Conservation (phyloP, 495 filamentous ascomycete species). For the Coniosporium apollinis region DNA sequence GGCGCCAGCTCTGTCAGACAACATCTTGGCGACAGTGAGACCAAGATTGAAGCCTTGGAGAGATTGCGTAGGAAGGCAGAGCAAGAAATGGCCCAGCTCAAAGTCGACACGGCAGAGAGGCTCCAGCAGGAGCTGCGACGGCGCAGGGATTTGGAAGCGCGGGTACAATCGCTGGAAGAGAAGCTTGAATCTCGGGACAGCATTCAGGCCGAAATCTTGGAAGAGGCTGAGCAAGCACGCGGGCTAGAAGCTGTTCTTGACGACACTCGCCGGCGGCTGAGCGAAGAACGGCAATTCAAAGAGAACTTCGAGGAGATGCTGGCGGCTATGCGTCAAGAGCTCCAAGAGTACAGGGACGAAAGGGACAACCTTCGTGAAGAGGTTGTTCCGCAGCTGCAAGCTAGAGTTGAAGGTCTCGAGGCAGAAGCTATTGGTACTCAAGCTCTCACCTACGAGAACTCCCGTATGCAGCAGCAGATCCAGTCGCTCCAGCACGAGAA, state of each 20-base stretch:
- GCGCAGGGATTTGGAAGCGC: conserved; percentile 58
- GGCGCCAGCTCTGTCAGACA: conserved; percentile 74
- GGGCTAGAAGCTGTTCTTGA: conserved; percentile 71
- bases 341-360: conserved; percentile 70
- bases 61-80: conserved; percentile 67
- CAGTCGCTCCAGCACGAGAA: conserved; percentile 45
- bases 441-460: conserved; percentile 53
- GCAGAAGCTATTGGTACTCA: conserved; percentile 47
- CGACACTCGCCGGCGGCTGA: conserved; percentile 59
- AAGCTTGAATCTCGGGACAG: conserved; percentile 42
- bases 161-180: conserved; percentile 64
- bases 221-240: conserved; percentile 38
- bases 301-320: conserved; percentile 89
- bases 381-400: conserved; percentile 54
- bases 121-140: conserved; percentile 67
- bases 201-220: conserved; percentile 28
- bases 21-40: conserved; percentile 40
- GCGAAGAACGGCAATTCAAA: conserved; percentile 74
- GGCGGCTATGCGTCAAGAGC: conserved; percentile 62
- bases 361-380: conserved; percentile 83
- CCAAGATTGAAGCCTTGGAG: conserved; percentile 67
- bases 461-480: conserved; percentile 67
- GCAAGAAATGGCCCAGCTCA: conserved; percentile 79
- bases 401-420: conserved; percentile 64
- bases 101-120: conserved; percentile 65